Evolutionary conservation across 148 eudicot species (phyloP), one percentile per base, ranked within the genome.

Genomic region (Vaccinium myrtillus): DNA sequence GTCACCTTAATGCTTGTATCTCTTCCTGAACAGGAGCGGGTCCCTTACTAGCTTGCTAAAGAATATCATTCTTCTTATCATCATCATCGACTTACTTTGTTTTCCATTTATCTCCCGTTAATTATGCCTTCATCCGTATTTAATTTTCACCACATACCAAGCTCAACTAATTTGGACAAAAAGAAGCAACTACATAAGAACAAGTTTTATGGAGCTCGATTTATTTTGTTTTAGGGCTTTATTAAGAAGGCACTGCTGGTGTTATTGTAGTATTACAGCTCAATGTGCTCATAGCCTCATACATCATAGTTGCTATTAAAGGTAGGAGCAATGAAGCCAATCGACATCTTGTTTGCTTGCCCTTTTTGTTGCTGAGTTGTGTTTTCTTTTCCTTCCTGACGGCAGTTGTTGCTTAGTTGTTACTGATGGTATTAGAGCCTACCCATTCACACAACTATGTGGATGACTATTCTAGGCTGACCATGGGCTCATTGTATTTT

Each of bases 381-480:
- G 46, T 43, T 43, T 43, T 5, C 39, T 36, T 43, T 43, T 43
- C 5, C 6, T 43, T 5, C 46, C 46, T 43, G 46, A 43, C 6
- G 46, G 2, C 6, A 43, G 46, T 18, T n/a, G 16, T 73, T 39
- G 21, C 21, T 6, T 18, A 39, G 18, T 15, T 71, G 76, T 71
- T 39, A 73, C 77, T 39, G 1, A 73, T 73, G 21, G 49, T 39
- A 36, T 73, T 39, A 15, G n/a, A 16, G 50, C 4, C 49, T 14
- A 73, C 39, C 49, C 36, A 16, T 73, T 14, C n/a, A 43, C 77
- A 39, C 39, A 14, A 73, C 49, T 21, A 16, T 18, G 21, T 73
- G 19, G 75, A 32, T 71, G 46, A 30, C 75, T 71, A 32, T 71
- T 71, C 46, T 71, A 65, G 75, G 48, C 75, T 71, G 75, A 71